A percentile compares a stretch with the other conserved stretches of the same genome.
Evolutionary conservation across 1,284 basidiomycete genomes (phyloP).

Genomic region (Heimioporus retisporus): DNA sequence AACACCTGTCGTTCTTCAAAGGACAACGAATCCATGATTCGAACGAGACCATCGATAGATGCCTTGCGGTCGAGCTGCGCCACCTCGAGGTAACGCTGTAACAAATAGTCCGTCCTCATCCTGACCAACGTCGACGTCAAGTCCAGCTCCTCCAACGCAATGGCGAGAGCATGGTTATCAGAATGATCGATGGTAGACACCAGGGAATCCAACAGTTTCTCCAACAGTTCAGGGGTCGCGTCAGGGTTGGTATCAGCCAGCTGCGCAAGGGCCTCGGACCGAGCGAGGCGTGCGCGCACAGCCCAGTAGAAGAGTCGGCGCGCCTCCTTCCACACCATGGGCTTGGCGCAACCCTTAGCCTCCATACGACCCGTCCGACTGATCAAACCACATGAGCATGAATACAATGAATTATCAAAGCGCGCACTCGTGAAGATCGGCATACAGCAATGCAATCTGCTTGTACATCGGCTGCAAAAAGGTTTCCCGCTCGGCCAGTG

Average conservation of each 20-base stretch:
- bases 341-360: conserved; percentile 94
- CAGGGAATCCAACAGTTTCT: conserved; percentile 67
- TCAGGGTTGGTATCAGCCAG: conserved; percentile 73
- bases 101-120: conserved; percentile 72
- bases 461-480: conserved; percentile 92
- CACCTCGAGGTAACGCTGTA: conserved; percentile 69
- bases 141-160: conserved; percentile 75
- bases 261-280: conserved; percentile 66
- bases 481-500: conserved; percentile 84
- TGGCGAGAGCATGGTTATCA: conserved; percentile 65
- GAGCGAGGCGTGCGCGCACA: conserved; percentile 82
- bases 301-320: conserved; percentile 98
- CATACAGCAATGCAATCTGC: conserved; percentile 94
- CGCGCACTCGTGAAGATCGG: conserved; percentile 95
- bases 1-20: conserved; percentile 78
- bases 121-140: conserved; percentile 67
- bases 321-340: conserved; percentile 89
- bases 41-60: conserved; percentile 72
- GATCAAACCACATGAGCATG: conserved; percentile 31
- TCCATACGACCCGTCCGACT: conserved; percentile 98
- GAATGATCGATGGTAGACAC: conserved; percentile 62
- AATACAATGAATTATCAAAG: conserved; percentile 2
- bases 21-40: conserved; percentile 75
- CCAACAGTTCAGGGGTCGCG: conserved; percentile 68
- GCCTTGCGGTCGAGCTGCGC: conserved; percentile 77